phyloP scores from a whole-genome alignment of 2,329 filamentous ascomycete genomes.

The Allantophomopsis cytisporea region DNA sequence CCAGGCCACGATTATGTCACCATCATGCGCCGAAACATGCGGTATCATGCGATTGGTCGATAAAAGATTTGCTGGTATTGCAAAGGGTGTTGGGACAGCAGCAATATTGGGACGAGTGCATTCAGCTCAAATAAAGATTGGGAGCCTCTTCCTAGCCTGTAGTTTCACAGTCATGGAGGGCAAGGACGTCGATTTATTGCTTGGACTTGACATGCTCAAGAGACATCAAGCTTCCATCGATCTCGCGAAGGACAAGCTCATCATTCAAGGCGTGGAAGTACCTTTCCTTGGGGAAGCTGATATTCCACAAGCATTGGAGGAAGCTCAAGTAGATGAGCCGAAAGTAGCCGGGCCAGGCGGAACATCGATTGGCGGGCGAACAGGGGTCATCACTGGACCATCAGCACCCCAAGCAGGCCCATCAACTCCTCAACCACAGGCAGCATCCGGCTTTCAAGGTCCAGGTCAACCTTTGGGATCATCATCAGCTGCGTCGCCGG shows the following conservation, averaged over 20 bases:
- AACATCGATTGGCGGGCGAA: constrained; percentile 74
- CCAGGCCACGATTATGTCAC: constrained; percentile 98
- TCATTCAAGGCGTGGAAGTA: constrained; percentile 81
- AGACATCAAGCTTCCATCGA: constrained; percentile 90
- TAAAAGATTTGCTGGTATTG: constrained; percentile 80
- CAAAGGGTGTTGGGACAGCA: constrained; percentile 86
- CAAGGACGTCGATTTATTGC: constrained; percentile 83
- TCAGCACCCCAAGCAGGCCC: constrained; percentile 14
- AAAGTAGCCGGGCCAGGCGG: constrained; percentile 75
- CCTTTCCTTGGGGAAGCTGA: constrained; percentile 86
- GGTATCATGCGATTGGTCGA: constrained; percentile 96
- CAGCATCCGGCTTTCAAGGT: constrained; percentile 7
- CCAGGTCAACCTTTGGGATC: constrained; percentile 5
- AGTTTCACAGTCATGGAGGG: constrained; percentile 99
- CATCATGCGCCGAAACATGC: constrained; percentile 77
- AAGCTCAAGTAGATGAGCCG: constrained; percentile 63
- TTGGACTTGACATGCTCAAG: constrained; percentile 95
- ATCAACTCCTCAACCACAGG: constrained; percentile 5
- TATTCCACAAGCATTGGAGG: constrained; percentile 74
- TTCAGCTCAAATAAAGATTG: constrained; percentile 88
- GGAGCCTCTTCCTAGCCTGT: constrained; percentile 73
- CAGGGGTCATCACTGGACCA: constrained; percentile 55
- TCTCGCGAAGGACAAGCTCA: constrained; percentile 66
- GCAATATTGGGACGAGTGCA: constrained; percentile 92
- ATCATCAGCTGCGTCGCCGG: constrained; percentile 11